A percentile compares a stretch with the other conserved stretches of the same genome.
phyloP scores from a whole-genome alignment of 2,329 filamentous ascomycete species.

The Xylariaceae sp. region DNA sequence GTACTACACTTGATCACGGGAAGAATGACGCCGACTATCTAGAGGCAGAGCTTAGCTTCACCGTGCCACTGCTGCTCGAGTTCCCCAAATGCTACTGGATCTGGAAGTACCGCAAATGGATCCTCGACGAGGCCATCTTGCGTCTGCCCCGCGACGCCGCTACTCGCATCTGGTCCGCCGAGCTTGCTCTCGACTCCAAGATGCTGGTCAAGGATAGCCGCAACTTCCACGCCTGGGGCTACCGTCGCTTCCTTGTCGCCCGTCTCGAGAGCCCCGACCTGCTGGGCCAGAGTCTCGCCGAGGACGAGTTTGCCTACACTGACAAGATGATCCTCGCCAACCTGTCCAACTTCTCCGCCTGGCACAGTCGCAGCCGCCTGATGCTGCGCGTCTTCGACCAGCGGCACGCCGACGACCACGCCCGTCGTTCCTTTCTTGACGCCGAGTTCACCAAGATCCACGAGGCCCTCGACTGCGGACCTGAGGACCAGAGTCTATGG shows the following conservation, averaged over 20 bases:
- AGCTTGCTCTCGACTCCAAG: slow-evolving; percentile 77
- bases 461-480: slow-evolving; percentile 78
- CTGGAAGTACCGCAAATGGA: slow-evolving; percentile 92
- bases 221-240: slow-evolving; percentile 97
- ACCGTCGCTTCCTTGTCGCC: slow-evolving; percentile 74
- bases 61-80: slow-evolving; percentile 76
- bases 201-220: slow-evolving; percentile 83
- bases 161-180: slow-evolving; percentile 72
- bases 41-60: slow-evolving; percentile 71
- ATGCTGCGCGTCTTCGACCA: slow-evolving; percentile 74
- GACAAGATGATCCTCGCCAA: slow-evolving; percentile 81
- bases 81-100: slow-evolving; percentile 99
- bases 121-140: slow-evolving; percentile 66
- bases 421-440: slow-evolving; percentile 67
- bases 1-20: slow-evolving; percentile 45
- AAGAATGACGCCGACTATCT: slow-evolving; percentile 49
- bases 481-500: slow-evolving; percentile 94
- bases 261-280: slow-evolving; percentile 61
- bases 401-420: slow-evolving; percentile 57
- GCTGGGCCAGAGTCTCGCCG: slow-evolving; percentile 60
- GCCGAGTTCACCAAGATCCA: slow-evolving; percentile 73
- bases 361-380: slow-evolving; percentile 85
- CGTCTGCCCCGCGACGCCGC: slow-evolving; percentile 56
- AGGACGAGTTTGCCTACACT: slow-evolving; percentile 84
- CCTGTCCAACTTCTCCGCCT: slow-evolving; percentile 93